Conservation (phyloP, 441 rosid genomes). For the Metrosideros polymorpha region DNA sequence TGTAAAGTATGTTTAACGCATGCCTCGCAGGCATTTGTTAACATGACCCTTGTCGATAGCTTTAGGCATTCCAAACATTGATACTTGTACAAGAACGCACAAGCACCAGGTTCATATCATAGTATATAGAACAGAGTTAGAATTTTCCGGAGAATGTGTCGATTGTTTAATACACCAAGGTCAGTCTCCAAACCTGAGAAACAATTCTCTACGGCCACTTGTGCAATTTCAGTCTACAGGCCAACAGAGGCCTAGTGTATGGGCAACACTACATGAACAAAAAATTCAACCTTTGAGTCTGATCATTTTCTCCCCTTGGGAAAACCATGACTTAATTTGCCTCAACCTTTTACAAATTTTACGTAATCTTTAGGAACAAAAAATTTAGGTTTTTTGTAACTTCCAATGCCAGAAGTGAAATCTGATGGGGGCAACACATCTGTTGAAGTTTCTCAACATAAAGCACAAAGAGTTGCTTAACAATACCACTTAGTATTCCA, state of each 20-base stretch:
- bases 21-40: background rate
- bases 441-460: background rate
- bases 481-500: background rate
- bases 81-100: background rate
- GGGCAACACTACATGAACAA: background rate
- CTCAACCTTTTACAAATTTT: background rate
- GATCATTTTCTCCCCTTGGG: background rate
- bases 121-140: background rate
- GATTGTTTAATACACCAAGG: background rate
- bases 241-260: background rate
- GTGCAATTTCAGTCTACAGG: background rate
- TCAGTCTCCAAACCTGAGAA: background rate
- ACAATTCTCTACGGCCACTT: background rate
- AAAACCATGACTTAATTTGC: background rate
- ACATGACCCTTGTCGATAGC: background rate
- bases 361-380: background rate
- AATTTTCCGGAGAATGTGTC: background rate
- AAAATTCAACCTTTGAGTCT: background rate
- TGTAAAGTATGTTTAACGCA: background rate
- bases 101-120: background rate
- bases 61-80: background rate
- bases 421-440: background rate
- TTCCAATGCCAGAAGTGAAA: background rate
- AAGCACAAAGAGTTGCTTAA: background rate
- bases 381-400: background rate